Percentiles rank a stretch among this genome's conserved stretches.
These are phyloP conservation scores for Quercus agrifolia DNA, from an alignment of 306 rosid genomes.

Conservation along the genomic window DNA sequence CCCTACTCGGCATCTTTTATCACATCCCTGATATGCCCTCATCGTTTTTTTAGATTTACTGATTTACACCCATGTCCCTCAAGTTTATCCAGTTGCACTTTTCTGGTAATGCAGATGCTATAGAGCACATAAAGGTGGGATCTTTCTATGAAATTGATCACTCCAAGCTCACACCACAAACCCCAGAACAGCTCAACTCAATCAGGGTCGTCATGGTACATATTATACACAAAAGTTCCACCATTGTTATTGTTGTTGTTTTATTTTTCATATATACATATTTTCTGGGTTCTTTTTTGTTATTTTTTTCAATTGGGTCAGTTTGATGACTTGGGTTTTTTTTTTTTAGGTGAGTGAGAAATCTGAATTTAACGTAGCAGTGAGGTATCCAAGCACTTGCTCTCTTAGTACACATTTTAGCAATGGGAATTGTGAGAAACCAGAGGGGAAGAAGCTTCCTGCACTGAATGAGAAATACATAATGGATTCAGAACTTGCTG, in stretches of 20 bases:
- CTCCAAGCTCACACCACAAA: constrained; percentile 42
- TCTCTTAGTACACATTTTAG: constrained; percentile 61
- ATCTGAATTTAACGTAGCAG: constrained; percentile 35
- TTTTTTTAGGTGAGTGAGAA: constrained; percentile 54
- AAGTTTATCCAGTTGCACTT: neutral
- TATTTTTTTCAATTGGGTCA: neutral
- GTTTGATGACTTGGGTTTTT: neutral
- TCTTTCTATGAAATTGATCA: constrained; percentile 63
- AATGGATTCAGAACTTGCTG: constrained; percentile 50
- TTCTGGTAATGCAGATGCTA: constrained; percentile 29
- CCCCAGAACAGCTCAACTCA: constrained; percentile 55
- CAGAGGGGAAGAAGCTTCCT: constrained; percentile 49
- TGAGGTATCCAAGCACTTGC: constrained; percentile 65
- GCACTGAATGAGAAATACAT: constrained; percentile 57
- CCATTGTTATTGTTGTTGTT: too few species aligned
- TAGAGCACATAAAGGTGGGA: constrained; percentile 52
- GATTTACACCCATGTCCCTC: neutral
- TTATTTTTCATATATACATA: neutral
- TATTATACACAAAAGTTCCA: neutral
- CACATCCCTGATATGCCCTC: neutral
- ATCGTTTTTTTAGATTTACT: neutral
- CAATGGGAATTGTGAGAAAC: constrained; percentile 26
- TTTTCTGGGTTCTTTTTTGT: neutral
- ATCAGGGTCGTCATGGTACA: constrained; percentile 70
- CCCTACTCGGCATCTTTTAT: constrained; percentile 24